Evolutionary conservation across 306 rosid species (phyloP), one percentile per base, ranked within the genome.

Genomic region (Glycine tomentella): DNA sequence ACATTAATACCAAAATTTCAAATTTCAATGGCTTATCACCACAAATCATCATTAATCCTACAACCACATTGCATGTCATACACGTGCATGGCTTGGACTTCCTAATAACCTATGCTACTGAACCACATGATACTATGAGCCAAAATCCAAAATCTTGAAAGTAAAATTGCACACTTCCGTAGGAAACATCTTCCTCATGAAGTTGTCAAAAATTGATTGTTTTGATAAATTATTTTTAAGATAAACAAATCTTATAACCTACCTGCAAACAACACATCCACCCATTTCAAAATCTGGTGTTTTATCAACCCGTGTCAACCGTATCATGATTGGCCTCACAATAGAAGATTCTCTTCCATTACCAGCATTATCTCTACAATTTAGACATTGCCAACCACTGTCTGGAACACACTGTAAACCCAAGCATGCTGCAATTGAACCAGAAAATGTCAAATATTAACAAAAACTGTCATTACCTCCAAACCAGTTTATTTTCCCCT

Each of bases 211-310:
- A 57, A 40, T 50, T 71, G 40, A 51, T 65, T 45, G 33, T 36
- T 64, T 40, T 4, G 20, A 12, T 48, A 69, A 84, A 58, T 61
- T 17, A 25, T 38, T 38, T 38, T 5, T 5, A 72, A 56, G 73
- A 44, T 15, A 58, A 76, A 82, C 86, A 82, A 64, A n/a, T 56
- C 57, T 42, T 61, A 82, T 59, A 84, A 73, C 88, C 77, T 73
- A 95, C 99, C 97, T 93, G 90, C 99, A 96, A 78, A 96, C 92
- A 82, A 93, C 97, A 74, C 99, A 96, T 75, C 99, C 99, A 63
- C 99, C 99, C 85, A 92, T 92, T 83, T 92, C 97, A 84, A 79
- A 87, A 25, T 93, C 98, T 3, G 98, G 97, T 36, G 91, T 87
- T 83, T 90, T 90, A 75, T 93, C 97, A 44, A 90, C 93, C 68